Percentiles rank a stretch among this genome's conserved stretches.
phyloP scores from a whole-genome alignment of 2,329 filamentous ascomycete species.

The Colletotrichum gloeosporioides region DNA sequence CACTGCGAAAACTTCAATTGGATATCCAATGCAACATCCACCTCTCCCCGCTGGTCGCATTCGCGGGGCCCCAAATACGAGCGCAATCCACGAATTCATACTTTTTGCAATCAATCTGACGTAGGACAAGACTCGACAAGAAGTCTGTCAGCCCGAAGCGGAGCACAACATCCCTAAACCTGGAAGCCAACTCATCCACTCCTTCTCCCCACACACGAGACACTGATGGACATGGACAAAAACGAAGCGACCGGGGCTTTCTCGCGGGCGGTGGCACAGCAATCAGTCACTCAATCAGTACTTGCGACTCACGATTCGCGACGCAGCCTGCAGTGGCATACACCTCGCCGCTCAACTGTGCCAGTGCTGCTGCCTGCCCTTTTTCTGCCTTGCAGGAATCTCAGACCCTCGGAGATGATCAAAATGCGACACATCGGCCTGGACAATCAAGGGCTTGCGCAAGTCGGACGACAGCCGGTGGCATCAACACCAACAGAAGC shows the following conservation, averaged over 20 bases:
- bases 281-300: background rate
- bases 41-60: background rate
- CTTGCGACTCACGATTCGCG: background rate
- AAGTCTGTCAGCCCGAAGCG: background rate
- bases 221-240: background rate
- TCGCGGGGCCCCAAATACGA: background rate
- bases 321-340: background rate
- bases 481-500: background rate
- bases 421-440: background rate
- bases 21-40: background rate
- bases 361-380: background rate
- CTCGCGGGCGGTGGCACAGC: background rate
- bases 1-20: background rate
- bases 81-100: background rate
- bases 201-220: background rate
- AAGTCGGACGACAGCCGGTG: background rate
- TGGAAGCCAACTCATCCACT: background rate
- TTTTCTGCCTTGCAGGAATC: background rate
- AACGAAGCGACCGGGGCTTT: background rate
- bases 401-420: background rate
- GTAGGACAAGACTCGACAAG: background rate
- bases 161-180: background rate
- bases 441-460: background rate
- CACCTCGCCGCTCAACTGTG: background rate
- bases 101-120: slow-evolving; percentile 2